Evolutionary conservation across 2,329 filamentous ascomycete species (phyloP).

Genomic region (Pseudodiploospora longispora): DNA sequence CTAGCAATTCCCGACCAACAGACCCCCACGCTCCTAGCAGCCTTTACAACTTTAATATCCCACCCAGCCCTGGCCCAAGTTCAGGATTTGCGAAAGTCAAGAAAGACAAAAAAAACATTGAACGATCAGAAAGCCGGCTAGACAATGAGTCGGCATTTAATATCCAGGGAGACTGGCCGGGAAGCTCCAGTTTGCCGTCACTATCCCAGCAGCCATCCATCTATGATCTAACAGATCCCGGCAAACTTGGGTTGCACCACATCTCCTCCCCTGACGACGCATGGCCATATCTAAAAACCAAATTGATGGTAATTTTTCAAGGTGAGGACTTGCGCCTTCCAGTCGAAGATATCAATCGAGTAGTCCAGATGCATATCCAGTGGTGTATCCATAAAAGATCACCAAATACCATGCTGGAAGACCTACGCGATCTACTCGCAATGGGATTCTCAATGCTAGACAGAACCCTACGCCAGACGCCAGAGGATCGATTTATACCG

Average conservation of each 20-base stretch:
- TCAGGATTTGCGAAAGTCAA: conserved; percentile 72
- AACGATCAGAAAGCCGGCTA: conserved; percentile 45
- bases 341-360: conserved; percentile 73
- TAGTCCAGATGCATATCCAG: conserved; percentile 72
- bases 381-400: conserved; percentile 67
- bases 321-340: conserved; percentile 73
- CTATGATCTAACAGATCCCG: conserved; percentile 47
- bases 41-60: conserved; percentile 70
- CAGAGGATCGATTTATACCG: conserved; percentile 83
- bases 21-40: conserved; percentile 69
- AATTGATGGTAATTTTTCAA: conserved; percentile 70
- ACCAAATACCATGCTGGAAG: conserved; percentile 64
- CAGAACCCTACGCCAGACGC: conserved; percentile 66
- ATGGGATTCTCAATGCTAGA: conserved; percentile 83
- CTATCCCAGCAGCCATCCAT: conserved; percentile 31
- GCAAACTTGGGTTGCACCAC: conserved; percentile 51
- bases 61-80: conserved; percentile 60
- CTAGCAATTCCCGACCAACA: conserved; percentile 67
- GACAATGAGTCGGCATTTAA: conserved; percentile 43
- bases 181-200: conserved; percentile 43
- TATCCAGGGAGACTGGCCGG: conserved; percentile 41
- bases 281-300: conserved; percentile 72
- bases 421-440: conserved; percentile 64
- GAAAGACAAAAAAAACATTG: conserved; percentile 76
- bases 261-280: conserved; percentile 71